Evolutionary conservation across 2,329 filamentous ascomycete species (phyloP), one percentile per base, ranked within the genome.

Genomic region (Aureobasidium sp.): DNA sequence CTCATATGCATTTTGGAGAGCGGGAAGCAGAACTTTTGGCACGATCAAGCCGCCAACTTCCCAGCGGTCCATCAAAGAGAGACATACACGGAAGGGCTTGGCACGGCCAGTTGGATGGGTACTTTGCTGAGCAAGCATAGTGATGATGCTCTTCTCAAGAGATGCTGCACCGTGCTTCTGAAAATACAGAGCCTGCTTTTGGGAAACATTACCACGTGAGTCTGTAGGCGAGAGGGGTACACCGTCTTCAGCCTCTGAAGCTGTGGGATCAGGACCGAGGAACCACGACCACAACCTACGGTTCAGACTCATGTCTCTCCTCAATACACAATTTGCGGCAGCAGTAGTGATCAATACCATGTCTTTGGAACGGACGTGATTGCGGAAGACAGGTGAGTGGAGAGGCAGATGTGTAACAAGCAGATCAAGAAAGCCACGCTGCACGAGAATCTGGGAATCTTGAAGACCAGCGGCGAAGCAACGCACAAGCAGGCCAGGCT

Each of bases 11-110:
- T 88, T 95, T 70, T 87, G 83, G 68, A 99, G 84, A 29, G 93
- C 87, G 3, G 92, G 89, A 15, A 97, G 79, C 70, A 99, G 97
- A 15, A 97, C 84, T 64, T 91, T 87, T 0, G 92, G 90, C 1
- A 97, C 88, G 51, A 99, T 86, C 20, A 93, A 81, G 1, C 91
- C 91, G 34, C 94, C 94, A 66, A 99, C 93, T 73, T 99, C 94
- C 92, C 91, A 97, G 63, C 92, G 87, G 75, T 99, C 94, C 94
- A 99, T 97, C 58, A 99, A 79, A 17, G 95, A 97, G 2, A 97
- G 82, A 69, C 91, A 95, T 65, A 97, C 90, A 62, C 92, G 87
- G 71, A 96, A 97, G 0, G 94, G 93, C 42, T 87, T 86, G 22
- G 91, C 90, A 71, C 87, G 83, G 69, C 95, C 90, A 0, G 82